These are phyloP conservation scores for Claviceps quebecensis DNA, from an alignment of 2,329 filamentous ascomycete genomes.

Conservation along the genomic window DNA sequence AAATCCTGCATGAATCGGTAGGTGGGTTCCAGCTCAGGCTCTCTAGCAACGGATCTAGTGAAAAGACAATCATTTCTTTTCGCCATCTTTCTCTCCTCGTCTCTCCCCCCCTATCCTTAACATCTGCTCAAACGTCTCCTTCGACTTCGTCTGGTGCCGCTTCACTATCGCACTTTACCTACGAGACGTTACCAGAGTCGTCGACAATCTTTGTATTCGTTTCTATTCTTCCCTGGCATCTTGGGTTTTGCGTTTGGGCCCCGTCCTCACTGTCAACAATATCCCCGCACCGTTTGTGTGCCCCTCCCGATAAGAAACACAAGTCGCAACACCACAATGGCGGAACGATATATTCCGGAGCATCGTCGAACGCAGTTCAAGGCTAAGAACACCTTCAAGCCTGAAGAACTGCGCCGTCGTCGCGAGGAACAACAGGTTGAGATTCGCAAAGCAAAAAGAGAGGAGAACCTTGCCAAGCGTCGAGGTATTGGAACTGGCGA, in stretches of 20 bases:
- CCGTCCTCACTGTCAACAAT: constrained; percentile 4
- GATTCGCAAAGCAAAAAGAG: constrained; percentile 95
- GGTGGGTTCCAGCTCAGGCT: constrained; percentile 9
- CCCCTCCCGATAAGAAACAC: background rate
- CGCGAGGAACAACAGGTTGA: constrained; percentile 99
- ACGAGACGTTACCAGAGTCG: constrained; percentile 1
- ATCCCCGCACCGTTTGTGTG: constrained; percentile 3
- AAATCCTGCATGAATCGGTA: constrained; percentile 3
- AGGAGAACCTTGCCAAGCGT: constrained; percentile 97
- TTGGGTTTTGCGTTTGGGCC: background rate
- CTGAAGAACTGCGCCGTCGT: constrained; percentile 92
- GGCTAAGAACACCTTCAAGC: constrained; percentile 98
- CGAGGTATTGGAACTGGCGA: constrained; percentile 80
- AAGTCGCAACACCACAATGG: constrained; percentile 47
- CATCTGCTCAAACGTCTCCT: constrained; percentile 1
- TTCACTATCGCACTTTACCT: background rate
- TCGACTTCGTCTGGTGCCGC: constrained; percentile 3
- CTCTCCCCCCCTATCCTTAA: constrained; percentile 1
- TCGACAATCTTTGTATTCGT: background rate
- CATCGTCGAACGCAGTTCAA: constrained; percentile 99
- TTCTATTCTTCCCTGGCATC: background rate
- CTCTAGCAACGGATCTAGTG: constrained; percentile 9
- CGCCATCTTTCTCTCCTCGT: constrained; percentile 4
- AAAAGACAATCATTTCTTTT: constrained; percentile 8
- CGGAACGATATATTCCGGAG: constrained; percentile 98